Evolutionary conservation across 805 yeast genomes (phyloP).

Genomic region (Kluyveromyces lactis): DNA sequence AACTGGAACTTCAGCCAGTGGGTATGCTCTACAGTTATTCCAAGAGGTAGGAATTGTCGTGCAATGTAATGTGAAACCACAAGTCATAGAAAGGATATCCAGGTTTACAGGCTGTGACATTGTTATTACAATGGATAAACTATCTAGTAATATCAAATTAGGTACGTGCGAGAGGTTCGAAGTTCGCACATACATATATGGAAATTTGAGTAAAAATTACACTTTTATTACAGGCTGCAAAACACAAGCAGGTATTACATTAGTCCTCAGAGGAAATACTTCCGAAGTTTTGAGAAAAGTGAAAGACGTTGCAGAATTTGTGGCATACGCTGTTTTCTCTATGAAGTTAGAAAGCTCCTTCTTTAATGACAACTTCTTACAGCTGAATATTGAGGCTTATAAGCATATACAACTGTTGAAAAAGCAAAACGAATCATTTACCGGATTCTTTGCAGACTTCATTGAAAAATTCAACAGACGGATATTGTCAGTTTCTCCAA

Average conservation of each 20-base stretch:
- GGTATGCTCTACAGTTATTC: slow-evolving; percentile 65
- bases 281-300: slow-evolving; percentile 53
- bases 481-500: slow-evolving; percentile 75
- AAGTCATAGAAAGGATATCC: slow-evolving; percentile 70
- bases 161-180: slow-evolving; percentile 73
- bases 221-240: slow-evolving; percentile 76
- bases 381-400: slow-evolving; percentile 35
- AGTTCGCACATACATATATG: slow-evolving; percentile 54
- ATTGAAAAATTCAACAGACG: slow-evolving; percentile 37
- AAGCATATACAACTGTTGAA: slow-evolving; percentile 12
- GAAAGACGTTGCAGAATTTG: slow-evolving; percentile 71
- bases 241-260: slow-evolving; percentile 67
- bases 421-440: slow-evolving; percentile 11
- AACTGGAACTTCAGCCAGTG: slow-evolving; percentile 73
- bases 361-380: slow-evolving; percentile 61
- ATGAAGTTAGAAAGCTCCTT: slow-evolving; percentile 70
- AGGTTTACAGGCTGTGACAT: slow-evolving; percentile 78
- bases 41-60: slow-evolving; percentile 75
- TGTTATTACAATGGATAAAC: slow-evolving; percentile 74
- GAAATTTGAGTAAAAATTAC: slow-evolving; percentile 55
- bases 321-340: slow-evolving; percentile 73
- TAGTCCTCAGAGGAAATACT: slow-evolving; percentile 75
- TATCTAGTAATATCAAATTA: slow-evolving; percentile 60
- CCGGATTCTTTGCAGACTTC: slow-evolving; percentile 32
- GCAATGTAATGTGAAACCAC: slow-evolving; percentile 71